phyloP scores from a whole-genome alignment of 1,139 yeast species.

The Kodamaea sp. region DNA sequence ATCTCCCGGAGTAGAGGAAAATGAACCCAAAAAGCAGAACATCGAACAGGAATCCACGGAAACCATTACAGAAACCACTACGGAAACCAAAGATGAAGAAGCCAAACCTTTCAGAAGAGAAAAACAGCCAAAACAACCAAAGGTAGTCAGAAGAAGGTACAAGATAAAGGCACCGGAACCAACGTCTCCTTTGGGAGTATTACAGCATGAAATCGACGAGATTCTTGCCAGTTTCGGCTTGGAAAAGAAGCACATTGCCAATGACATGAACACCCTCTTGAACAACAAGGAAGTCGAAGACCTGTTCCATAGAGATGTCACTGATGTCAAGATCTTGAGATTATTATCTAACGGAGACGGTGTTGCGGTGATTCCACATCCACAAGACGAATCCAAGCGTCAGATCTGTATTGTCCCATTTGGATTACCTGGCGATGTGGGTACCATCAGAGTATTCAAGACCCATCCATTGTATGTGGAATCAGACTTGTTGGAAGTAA shows the following conservation, averaged over 20 bases:
- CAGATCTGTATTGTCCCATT: conserved; percentile 74
- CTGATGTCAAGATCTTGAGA: conserved; percentile 56
- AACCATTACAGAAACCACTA: neutral
- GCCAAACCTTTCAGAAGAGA: conserved; percentile 1
- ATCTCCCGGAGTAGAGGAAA: conserved; percentile 7
- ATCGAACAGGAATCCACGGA: neutral
- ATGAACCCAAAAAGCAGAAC: conserved; percentile 10
- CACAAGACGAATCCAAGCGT: conserved; percentile 37
- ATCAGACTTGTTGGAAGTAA: conserved; percentile 65
- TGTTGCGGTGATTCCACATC: conserved; percentile 61
- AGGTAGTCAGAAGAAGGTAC: conserved; percentile 39
- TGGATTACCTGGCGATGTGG: conserved; percentile 83
- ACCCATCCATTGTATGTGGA: conserved; percentile 78
- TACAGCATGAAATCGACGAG: conserved; percentile 70
- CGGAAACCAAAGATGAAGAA: conserved; percentile 1
- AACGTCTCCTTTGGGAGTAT: conserved; percentile 80
- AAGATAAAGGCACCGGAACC: conserved; percentile 67
- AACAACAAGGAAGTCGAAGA: conserved; percentile 55
- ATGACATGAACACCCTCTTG: conserved; percentile 66
- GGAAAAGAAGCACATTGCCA: conserved; percentile 48
- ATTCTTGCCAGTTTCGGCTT: conserved; percentile 48
- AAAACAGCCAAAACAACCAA: conserved; percentile 14
- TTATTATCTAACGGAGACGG: conserved; percentile 84
- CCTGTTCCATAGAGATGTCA: conserved; percentile 60
- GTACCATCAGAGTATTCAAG: conserved; percentile 68